Conservation (phyloP, 2,329 filamentous ascomycete species). For the Colletotrichum truncatum region DNA sequence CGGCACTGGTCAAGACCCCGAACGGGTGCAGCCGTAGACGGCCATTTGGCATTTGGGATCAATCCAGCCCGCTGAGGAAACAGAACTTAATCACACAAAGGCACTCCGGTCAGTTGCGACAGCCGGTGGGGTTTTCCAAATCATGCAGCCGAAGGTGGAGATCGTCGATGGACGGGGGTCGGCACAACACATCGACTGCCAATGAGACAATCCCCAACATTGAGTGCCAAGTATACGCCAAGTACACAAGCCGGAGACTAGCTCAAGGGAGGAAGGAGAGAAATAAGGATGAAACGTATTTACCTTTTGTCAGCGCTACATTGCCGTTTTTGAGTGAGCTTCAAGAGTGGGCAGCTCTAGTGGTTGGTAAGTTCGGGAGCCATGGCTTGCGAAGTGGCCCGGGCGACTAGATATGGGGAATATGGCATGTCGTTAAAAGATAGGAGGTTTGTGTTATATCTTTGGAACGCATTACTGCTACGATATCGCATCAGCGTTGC, state of each 20-base stretch:
- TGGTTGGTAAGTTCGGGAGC: not conserved
- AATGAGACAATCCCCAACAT: constrained; percentile 3
- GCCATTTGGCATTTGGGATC: not conserved
- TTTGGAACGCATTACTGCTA: not conserved
- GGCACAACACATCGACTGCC: not conserved
- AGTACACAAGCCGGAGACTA: constrained; percentile 20
- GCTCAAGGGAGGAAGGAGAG: constrained; percentile 24
- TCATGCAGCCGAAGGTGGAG: not conserved
- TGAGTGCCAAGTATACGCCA: constrained; percentile 1
- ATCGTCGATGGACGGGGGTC: not conserved
- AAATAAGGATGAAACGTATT: constrained; percentile 11
- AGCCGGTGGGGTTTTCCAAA: not conserved
- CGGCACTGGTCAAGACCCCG: not conserved
- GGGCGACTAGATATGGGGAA: not conserved
- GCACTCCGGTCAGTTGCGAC: not conserved
- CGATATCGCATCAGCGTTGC: not conserved
- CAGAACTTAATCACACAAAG: not conserved
- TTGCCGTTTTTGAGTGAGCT: too few relatives aligned
- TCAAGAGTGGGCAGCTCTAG: not conserved
- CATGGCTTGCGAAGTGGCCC: not conserved
- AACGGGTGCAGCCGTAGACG: not conserved
- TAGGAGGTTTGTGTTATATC: not conserved
- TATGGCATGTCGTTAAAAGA: not conserved
- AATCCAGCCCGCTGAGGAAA: not conserved
- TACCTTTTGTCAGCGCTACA: not conserved